Percentiles rank a stretch among this genome's conserved stretches.
phyloP scores from a whole-genome alignment of 306 rosid genomes.

The Ziziphus jujuba region DNA sequence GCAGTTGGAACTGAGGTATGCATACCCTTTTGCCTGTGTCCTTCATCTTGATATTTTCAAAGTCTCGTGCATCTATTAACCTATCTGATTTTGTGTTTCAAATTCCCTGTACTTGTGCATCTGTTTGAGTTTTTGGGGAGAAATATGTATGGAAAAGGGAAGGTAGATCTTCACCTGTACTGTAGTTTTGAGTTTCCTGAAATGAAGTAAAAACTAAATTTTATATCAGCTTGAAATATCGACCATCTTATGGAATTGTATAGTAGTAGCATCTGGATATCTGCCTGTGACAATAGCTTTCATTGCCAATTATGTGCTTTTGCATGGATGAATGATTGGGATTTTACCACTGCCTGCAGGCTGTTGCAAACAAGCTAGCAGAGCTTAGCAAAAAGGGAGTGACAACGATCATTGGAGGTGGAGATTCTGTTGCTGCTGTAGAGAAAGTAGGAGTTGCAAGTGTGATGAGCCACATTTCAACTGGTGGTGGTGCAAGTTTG shows the following conservation, averaged over 20 bases:
- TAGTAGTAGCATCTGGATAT: no score
- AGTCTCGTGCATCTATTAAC: background rate
- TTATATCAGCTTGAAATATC: no score
- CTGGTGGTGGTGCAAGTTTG: slow-evolving; percentile 99
- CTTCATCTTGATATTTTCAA: slow-evolving; percentile 1
- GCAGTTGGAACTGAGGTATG: slow-evolving; percentile 95
- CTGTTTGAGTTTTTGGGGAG: background rate
- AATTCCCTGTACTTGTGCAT: background rate
- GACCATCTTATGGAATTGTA: no score
- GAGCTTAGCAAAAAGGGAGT: slow-evolving; percentile 94
- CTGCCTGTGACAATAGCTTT: background rate
- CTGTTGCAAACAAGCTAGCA: slow-evolving; percentile 90
- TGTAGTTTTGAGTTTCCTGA: no score
- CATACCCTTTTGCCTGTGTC: slow-evolving; percentile 1
- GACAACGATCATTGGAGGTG: slow-evolving; percentile 98
- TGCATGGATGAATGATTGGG: slow-evolving; percentile 7
- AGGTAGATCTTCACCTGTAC: no score
- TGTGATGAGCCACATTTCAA: slow-evolving; percentile 98
- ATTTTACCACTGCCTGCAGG: slow-evolving; percentile 42
- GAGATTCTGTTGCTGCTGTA: slow-evolving; percentile 98
- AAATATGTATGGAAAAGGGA: background rate
- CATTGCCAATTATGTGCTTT: background rate
- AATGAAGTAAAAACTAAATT: no score
- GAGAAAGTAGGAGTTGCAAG: slow-evolving; percentile 97
- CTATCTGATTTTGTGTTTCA: background rate